Percentiles rank a stretch among this genome's conserved stretches.
Evolutionary conservation across 257 asterid genomes (phyloP).

Genomic region (Leonotis leonurus): DNA sequence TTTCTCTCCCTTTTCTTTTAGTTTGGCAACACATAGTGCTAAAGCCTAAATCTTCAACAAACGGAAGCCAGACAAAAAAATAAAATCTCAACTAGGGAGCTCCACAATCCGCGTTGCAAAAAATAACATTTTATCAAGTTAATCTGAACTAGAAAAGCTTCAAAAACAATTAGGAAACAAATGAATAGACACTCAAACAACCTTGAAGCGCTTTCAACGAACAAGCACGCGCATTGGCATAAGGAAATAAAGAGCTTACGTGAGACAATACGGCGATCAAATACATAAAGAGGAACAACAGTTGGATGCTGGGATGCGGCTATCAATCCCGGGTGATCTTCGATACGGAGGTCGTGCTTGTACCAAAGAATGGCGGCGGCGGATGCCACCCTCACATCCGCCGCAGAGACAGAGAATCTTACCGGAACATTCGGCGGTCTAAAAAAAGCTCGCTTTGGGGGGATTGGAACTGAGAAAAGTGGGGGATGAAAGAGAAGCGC

Average conservation of each 20-base stretch:
- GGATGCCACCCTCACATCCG: slow-evolving; percentile 24
- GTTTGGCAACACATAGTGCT: background rate
- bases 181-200: too few species aligned
- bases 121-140: background rate
- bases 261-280: slow-evolving; percentile 78
- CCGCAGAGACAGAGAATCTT: slow-evolving; percentile 25
- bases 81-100: background rate
- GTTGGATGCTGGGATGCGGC: slow-evolving; percentile 54
- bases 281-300: slow-evolving; percentile 70
- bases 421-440: slow-evolving; percentile 8
- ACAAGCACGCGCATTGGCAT: slow-evolving; percentile 3
- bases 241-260: slow-evolving; percentile 28
- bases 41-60: background rate
- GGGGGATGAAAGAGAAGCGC: slow-evolving; percentile 39
- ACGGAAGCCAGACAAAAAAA: background rate
- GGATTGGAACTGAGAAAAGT: slow-evolving; percentile 21
- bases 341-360: slow-evolving; percentile 88
- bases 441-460: slow-evolving; percentile 18
- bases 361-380: slow-evolving; percentile 70
- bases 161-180: background rate
- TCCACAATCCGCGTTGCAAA: background rate
- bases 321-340: slow-evolving; percentile 72
- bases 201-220: background rate
- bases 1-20: background rate
- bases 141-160: background rate